Conservation (phyloP, 768 basidiomycete genomes). For the Neoboletus subvelutipes region DNA sequence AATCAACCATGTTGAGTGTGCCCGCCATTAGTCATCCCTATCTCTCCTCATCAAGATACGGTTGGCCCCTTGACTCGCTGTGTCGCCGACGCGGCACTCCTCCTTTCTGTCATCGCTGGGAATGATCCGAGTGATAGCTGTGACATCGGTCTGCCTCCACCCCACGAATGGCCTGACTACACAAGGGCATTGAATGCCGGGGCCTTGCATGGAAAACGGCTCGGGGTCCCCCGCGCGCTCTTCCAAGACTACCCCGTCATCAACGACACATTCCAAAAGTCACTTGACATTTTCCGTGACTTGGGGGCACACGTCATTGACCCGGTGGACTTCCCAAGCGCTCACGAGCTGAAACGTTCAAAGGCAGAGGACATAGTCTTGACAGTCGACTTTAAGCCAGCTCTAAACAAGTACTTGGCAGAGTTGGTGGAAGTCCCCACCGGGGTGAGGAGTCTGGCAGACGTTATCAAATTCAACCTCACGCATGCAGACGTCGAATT, state of each 20-base stretch:
- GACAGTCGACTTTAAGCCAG: conserved; percentile 57
- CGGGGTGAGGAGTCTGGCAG: conserved; percentile 55
- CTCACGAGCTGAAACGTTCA: conserved; percentile 44
- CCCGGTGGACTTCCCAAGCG: conserved; percentile 60
- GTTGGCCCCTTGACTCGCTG: conserved; percentile 39
- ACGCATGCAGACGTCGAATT: conserved; percentile 50
- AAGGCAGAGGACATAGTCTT: conserved; percentile 57
- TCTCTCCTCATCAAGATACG: conserved; percentile 41
- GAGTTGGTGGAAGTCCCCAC: conserved; percentile 54
- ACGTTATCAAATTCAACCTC: conserved; percentile 58
- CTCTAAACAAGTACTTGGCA: conserved; percentile 44
- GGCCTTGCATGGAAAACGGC: conserved; percentile 44
- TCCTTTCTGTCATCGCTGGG: conserved; percentile 43
- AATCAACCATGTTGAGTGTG: not conserved
- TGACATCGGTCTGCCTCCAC: conserved; percentile 42
- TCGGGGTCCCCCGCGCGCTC: conserved; percentile 45
- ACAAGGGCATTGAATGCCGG: conserved; percentile 47
- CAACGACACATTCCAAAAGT: conserved; percentile 38
- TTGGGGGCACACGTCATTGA: conserved; percentile 54
- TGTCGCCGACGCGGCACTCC: conserved; percentile 39
- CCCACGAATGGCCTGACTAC: conserved; percentile 52
- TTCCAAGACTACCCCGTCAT: conserved; percentile 24
- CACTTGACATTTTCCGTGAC: conserved; percentile 36
- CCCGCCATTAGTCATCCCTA: conserved; percentile 43
- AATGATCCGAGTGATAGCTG: conserved; percentile 40